Evolutionary conservation across 345 rosid genomes (phyloP).

Genomic region (Brassica rapa): DNA sequence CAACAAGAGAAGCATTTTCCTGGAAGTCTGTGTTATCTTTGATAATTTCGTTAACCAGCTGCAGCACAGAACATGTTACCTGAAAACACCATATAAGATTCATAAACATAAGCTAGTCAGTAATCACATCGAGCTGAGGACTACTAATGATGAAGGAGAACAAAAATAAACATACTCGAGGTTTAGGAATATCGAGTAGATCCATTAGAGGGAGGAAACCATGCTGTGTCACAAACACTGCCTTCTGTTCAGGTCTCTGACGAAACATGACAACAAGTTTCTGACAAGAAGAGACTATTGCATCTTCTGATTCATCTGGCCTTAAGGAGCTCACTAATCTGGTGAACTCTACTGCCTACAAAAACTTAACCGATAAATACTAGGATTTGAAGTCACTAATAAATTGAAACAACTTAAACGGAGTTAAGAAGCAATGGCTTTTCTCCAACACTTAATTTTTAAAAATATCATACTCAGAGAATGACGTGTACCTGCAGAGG

Average conservation of each 20-base stretch:
- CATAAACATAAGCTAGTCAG: constrained; percentile 27
- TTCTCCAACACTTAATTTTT: constrained; percentile 1
- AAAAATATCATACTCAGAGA: constrained; percentile 21
- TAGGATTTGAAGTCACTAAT: constrained; percentile 15
- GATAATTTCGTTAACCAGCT: constrained; percentile 81
- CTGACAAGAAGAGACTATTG: constrained; percentile 82
- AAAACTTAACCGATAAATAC: constrained; percentile 24
- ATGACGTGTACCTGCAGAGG: constrained; percentile 78
- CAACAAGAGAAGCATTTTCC: constrained; percentile 99
- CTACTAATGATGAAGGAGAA: constrained; percentile 11
- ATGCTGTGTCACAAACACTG: constrained; percentile 82
- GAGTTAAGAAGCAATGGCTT: constrained; percentile 15
- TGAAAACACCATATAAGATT: constrained; percentile 44
- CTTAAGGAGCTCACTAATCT: constrained; percentile 81
- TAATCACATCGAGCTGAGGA: constrained; percentile 10
- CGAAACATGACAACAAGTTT: constrained; percentile 77
- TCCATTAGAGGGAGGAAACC: constrained; percentile 93
- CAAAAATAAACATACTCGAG: constrained; percentile 61
- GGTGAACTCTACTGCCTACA: constrained; percentile 91
- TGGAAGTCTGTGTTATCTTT: constrained; percentile 86
- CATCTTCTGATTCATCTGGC: constrained; percentile 89
- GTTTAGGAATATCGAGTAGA: constrained; percentile 82
- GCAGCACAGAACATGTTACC: constrained; percentile 92
- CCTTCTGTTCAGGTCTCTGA: constrained; percentile 94
- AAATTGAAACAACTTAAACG: constrained; percentile 2